These are phyloP conservation scores for Botrytis porri DNA, from an alignment of 2,329 filamentous ascomycete genomes.

Conservation along the genomic window DNA sequence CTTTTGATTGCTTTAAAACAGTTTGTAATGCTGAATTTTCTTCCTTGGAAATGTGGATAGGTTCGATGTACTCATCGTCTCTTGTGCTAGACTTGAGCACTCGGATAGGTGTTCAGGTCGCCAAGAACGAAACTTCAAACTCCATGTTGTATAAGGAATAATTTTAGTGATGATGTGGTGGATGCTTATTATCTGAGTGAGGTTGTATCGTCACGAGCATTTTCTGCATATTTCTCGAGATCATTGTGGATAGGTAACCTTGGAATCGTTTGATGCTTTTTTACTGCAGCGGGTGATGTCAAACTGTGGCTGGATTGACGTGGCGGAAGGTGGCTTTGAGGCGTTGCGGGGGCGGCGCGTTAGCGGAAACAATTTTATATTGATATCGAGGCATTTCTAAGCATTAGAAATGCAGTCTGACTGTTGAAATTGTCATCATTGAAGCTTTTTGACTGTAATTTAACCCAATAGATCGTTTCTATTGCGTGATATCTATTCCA, in stretches of 20 bases:
- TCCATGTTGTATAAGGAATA: neutral
- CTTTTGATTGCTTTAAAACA: neutral
- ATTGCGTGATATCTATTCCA: neutral
- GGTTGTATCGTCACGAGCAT: neutral
- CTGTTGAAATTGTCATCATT: neutral
- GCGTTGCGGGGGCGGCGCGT: slow-evolving; percentile 3
- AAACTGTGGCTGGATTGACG: neutral
- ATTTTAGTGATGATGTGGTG: neutral
- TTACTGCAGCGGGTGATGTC: neutral
- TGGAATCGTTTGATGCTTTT: neutral
- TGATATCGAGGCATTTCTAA: neutral
- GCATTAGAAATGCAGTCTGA: too few species aligned
- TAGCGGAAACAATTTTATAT: neutral
- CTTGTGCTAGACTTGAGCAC: neutral
- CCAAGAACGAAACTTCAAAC: too few species aligned
- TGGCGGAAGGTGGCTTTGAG: neutral
- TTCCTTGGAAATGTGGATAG: neutral
- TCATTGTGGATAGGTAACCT: too few species aligned
- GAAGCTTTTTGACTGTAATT: neutral
- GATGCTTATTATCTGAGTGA: neutral
- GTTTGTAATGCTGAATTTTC: neutral
- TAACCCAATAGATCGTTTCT: too few species aligned
- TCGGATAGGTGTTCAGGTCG: neutral
- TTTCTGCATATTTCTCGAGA: neutral
- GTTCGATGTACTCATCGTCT: neutral